Base-by-base conservation (phyloP, 805 yeast species). In the Spathaspora sp. region DNA sequence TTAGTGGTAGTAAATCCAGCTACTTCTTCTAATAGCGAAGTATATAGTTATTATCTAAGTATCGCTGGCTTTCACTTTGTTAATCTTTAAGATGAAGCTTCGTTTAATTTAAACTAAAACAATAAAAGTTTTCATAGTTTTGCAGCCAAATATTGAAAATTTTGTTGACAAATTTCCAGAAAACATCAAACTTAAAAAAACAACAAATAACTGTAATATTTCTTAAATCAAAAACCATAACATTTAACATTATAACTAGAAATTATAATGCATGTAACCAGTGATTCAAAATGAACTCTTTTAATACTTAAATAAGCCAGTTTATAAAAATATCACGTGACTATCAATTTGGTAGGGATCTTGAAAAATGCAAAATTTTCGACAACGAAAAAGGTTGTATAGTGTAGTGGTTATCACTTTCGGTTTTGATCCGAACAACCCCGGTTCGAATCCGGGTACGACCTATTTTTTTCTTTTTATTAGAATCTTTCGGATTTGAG, bases 391-490 rank as follows among this genome's bases (percentile, higher is more conserved):
- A 3, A 23, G 63, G 63, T 60, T 56, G 51, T 55, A 50, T 58
- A 60, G 87, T 83, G 87, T 83, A 83, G 87, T 81, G 87, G 87
- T 83, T 81, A 83, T 83, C 87, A 83, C 88, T 76, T 76, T 81
- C 80, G 87, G 87, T 83, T 83, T 81, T 83, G 88, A 83, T 83
- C 87, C 87, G 81, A 69, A 75, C 83, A 81, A 83, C 87, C 87
- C 87, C 87, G 81, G 88, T 83, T 83, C 88, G 87, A 83, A 81
- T 82, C 87, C 87, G 87, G 88, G 87, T 79, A 80, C 80, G 88
- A 60, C 63, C 63, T 60, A 18, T 52, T 49, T 50, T 53, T 58
- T 53, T 57, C 8, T 23, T 23, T n/a, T n/a, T n/a, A n/a, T n/a
- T 23, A 23, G 32, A 29, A 29, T 10, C 11, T 29, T 10, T 29